phyloP scores from a whole-genome alignment of 2,329 filamentous ascomycete species.

The Trichophyton mentagrophytes region DNA sequence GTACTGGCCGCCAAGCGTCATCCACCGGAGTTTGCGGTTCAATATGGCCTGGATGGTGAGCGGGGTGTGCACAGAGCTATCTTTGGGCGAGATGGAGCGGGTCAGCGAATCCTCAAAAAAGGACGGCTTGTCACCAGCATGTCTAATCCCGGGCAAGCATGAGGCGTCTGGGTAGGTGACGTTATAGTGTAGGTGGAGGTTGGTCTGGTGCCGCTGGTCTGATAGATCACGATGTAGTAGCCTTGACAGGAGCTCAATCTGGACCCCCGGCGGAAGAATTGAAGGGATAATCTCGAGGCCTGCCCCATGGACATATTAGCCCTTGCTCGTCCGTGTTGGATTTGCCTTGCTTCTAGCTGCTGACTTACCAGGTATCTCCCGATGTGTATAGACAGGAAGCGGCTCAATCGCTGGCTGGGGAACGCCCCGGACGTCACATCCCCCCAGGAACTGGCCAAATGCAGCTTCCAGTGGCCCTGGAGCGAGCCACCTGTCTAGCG shows the following conservation, averaged over 20 bases:
- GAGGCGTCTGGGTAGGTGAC: conserved; percentile 45
- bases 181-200: conserved; percentile 72
- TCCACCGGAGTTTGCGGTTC: conserved; percentile 75
- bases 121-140: conserved; percentile 18
- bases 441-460: conserved; percentile 22
- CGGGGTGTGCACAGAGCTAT: conserved; percentile 60
- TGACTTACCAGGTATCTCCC: conserved; percentile 26
- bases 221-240: conserved; percentile 68
- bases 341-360: not conserved
- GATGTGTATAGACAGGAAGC: conserved; percentile 25
- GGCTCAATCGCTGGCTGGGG: conserved; percentile 15
- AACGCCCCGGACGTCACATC: conserved; percentile 8
- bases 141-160: conserved; percentile 24
- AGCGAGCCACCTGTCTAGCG: conserved; percentile 21
- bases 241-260: conserved; percentile 56
- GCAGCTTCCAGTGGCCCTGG: conserved; percentile 20
- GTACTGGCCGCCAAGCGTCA: conserved; percentile 89
- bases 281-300: conserved; percentile 68
- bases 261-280: conserved; percentile 56
- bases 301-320: conserved; percentile 24
- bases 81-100: conserved; percentile 44
- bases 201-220: conserved; percentile 65
- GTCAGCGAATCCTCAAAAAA: conserved; percentile 43
- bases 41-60: conserved; percentile 58
- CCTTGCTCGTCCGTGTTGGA: not conserved